Base-by-base conservation (phyloP, 192 early-diverging fungal genomes). In the Allomyces javanicus region DNA sequence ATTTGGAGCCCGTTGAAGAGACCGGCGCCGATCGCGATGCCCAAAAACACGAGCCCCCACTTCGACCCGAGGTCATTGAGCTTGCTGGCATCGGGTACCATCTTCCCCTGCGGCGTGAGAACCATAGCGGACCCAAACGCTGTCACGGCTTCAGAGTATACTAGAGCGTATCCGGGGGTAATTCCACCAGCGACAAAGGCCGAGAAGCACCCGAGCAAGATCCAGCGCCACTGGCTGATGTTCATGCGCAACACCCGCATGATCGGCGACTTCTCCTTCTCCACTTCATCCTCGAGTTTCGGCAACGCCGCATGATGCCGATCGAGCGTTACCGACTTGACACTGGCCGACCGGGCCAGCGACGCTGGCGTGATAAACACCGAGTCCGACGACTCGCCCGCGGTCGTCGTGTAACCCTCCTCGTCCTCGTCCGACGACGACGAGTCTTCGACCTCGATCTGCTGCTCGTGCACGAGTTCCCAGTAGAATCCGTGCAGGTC, bases 381-480 rank as follows among this genome's bases (percentile, higher is more conserved):
- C 1, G 50, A 69, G 33, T 26, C 33, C 33, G 33, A 40, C 33
- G 33, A 40, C 33, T 40, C 33, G 33, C 33, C 50, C 17, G 50
- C 50, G 50, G 17, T 62, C n/a, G 71, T 75, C 64, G 23, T 21
- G 19, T 69, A 61, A 0, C 72, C 69, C 24, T 69, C 63, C 68
- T 70, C 64, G n/a, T 63, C 70, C 25, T 75, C 62, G 26, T 68
- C 74, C 25, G 33, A 21, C 17, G 21, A 21, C 17, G 50, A 14
- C 50, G 50, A 14, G 12, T 58, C 58, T 25, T 71, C 70, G 2
- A 75, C 81, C 50, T 80, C 78, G 71, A 90, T 73, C 63, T 84
- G 72, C 72, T 91, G 85, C 65, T 81, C 83, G 63, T 76, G 72
- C 24, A 90, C 87, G 19, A 89, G 78, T 24, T 80, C 76, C 23